These are phyloP conservation scores for Skeletonema menzelii DNA, from an alignment of 108 stramenopile species.

Conservation along the genomic window DNA sequence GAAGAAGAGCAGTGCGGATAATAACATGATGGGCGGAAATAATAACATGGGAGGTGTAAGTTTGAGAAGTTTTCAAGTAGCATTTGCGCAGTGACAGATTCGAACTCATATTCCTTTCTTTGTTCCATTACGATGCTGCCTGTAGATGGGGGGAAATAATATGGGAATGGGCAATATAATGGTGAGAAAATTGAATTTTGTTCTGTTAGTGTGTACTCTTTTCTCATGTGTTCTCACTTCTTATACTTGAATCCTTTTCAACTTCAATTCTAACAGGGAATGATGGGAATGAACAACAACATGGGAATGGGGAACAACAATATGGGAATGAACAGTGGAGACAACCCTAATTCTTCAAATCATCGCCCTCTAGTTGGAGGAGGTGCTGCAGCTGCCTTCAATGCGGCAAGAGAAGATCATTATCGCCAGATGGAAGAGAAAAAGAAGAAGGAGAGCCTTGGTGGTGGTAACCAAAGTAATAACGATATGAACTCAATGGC, in stretches of 20 bases:
- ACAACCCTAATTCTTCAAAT: slow-evolving; percentile 1
- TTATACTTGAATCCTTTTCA: neutral
- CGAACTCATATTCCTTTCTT: neutral
- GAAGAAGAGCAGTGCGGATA: neutral
- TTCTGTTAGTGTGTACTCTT: neutral
- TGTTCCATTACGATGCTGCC: neutral
- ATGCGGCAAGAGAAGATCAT: slow-evolving; percentile 83
- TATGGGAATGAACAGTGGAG: slow-evolving; percentile 12
- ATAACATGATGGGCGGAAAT: neutral
- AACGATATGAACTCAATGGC: slow-evolving; percentile 16
- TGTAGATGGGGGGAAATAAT: neutral
- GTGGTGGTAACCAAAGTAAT: slow-evolving; percentile 5
- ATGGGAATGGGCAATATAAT: neutral
- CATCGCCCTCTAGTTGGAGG: slow-evolving; percentile 81
- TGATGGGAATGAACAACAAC: slow-evolving; percentile 19
- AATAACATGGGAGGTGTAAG: slow-evolving; percentile 10
- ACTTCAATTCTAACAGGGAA: neutral
- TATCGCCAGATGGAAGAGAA: slow-evolving; percentile 39
- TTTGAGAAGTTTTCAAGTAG: neutral
- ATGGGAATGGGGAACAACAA: slow-evolving; percentile 10
- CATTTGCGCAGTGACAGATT: neutral
- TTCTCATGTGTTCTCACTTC: neutral
- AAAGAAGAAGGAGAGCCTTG: slow-evolving; percentile 1
- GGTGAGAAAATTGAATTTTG: neutral
- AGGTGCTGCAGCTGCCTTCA: slow-evolving; percentile 81